Evolutionary conservation across 169 alveolate species (phyloP), one percentile per base, ranked within the genome.

Genomic region (Plasmodium gonderi): DNA sequence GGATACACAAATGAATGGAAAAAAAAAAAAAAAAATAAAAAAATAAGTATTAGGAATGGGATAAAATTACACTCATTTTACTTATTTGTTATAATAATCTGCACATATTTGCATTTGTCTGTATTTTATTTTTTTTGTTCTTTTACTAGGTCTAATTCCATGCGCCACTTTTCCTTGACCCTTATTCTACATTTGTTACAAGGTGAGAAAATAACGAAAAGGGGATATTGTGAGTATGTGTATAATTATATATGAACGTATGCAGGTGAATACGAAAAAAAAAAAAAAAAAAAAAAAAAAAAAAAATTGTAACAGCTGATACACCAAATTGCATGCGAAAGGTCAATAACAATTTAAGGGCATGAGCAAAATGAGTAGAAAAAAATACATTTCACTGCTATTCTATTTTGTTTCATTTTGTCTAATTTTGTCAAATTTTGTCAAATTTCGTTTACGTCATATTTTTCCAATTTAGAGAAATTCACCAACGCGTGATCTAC

Each of bases 401-500:
- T 54, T 54, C 69, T 31, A 9, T 42, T 49, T 5, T 49, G 2
- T 79, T 23, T 31, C 9, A 9, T 3, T 36, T 14, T 42, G 7
- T 65, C 14, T 31, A 31, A 20, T 1, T 17, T 20, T 69, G 2
- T 29, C 31, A 5, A 12, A 7, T 45, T 17, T 82, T 12, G n/a
- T n/a, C n/a, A n/a, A 29, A 11, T 80, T 23, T 17, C 12, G 47
- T 31, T n/a, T 82, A 69, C 74, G 40, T 82, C 81, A 20, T 68
- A 69, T 67, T 82, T 49, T 68, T 44, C 29, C 20, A 33, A 82
- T 36, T 82, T 38, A 20, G 69, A 69, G 40, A 44, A 29, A 3
- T 69, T 72, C 79, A 36, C 26, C 81, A 82, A 69, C 26, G 49
- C 76, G 60, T 68, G 36, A 14, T 79, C 92, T 82, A 14, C 36